Evolutionary conservation across 192 early-diverging fungal species (phyloP).

Genomic region (Ambispora gerdemannii): DNA sequence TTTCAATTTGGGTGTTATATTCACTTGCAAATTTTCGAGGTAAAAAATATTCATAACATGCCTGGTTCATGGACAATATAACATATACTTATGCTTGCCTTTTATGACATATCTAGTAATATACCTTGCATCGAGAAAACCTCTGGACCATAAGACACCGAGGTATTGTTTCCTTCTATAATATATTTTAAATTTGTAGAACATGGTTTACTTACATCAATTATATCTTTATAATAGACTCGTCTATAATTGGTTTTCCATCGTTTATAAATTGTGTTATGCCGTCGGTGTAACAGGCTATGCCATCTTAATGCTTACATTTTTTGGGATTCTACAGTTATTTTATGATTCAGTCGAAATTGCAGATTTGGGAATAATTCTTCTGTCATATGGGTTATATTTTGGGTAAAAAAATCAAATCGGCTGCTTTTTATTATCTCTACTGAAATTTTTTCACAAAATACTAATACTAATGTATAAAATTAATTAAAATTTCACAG

Average conservation of each 20-base stretch:
- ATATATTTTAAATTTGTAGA: not conserved
- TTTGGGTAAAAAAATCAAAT: slow-evolving; percentile 49
- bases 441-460: too few species aligned
- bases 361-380: slow-evolving; percentile 44
- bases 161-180: too few species aligned
- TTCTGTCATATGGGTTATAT: slow-evolving; percentile 57
- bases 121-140: slow-evolving; percentile 53
- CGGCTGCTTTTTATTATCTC: not conserved
- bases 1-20: slow-evolving; percentile 23
- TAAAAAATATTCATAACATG: not conserved
- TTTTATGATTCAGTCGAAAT: slow-evolving; percentile 42
- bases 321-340: slow-evolving; percentile 49
- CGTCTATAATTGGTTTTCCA: slow-evolving; percentile 60
- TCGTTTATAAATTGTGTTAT: slow-evolving; percentile 58
- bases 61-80: not conserved
- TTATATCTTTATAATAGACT: slow-evolving; percentile 35
- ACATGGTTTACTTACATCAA: slow-evolving; percentile 4
- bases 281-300: slow-evolving; percentile 56
- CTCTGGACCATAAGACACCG: slow-evolving; percentile 58
- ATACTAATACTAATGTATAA: too few species aligned
- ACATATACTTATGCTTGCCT: not conserved
- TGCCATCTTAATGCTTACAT: slow-evolving; percentile 47
- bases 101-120: slow-evolving; percentile 42
- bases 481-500: slow-evolving; percentile 28
- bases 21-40: slow-evolving; percentile 16